These are phyloP conservation scores for Nematocida parisii DNA, from an alignment of 371 early-diverging fungal genomes.

Conservation along the genomic window DNA sequence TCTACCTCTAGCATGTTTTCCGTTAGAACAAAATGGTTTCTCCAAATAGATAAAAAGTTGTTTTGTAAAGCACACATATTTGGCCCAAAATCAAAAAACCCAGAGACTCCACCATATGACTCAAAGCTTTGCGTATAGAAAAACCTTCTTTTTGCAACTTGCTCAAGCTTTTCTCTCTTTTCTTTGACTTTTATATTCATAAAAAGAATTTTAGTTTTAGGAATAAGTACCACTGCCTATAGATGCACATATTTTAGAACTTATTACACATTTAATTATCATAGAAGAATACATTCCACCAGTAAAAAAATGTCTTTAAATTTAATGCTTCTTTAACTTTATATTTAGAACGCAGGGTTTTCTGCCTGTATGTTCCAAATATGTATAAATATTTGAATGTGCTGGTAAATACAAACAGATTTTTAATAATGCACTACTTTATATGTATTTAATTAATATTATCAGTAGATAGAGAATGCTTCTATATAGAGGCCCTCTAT, in stretches of 20 bases:
- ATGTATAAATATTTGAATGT: too few species aligned
- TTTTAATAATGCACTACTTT: background rate
- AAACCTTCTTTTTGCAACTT: constrained; percentile 63
- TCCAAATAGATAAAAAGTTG: constrained; percentile 85
- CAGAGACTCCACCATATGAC: constrained; percentile 71
- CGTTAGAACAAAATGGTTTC: constrained; percentile 90
- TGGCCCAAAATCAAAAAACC: constrained; percentile 97
- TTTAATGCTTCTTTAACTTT: too few species aligned
- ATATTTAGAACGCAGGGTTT: too few species aligned
- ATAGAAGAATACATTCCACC: background rate
- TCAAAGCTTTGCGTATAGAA: constrained; percentile 65
- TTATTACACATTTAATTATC: background rate
- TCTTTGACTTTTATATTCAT: constrained; percentile 19
- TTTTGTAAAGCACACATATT: constrained; percentile 86
- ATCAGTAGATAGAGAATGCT: too few species aligned
- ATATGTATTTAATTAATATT: background rate
- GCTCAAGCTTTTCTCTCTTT: constrained; percentile 62
- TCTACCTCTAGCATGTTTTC: constrained; percentile 98
- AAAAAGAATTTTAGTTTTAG: constrained; percentile 27
- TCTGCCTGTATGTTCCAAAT: too few species aligned
- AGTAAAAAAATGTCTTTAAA: too few species aligned
- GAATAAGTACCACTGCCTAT: background rate
- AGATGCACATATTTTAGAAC: background rate
- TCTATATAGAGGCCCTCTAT: background rate
- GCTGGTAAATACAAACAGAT: too few species aligned